These are phyloP conservation scores for Gonium pectorale DNA, from an alignment of 139 green algal genomes.

Conservation along the genomic window DNA sequence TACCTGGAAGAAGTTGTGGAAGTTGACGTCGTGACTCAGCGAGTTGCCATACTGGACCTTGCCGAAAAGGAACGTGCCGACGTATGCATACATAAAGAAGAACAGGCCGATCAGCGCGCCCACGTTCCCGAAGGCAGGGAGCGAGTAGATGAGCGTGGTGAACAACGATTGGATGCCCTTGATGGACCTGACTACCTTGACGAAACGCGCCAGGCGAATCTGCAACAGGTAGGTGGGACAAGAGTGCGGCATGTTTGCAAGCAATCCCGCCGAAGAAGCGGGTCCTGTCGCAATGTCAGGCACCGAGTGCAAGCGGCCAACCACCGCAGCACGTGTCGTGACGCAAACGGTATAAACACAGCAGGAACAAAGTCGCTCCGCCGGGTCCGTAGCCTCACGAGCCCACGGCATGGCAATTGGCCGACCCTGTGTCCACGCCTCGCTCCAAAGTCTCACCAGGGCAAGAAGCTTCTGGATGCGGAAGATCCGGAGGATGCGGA, in stretches of 20 bases:
- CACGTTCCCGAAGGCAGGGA: slow-evolving; percentile 87
- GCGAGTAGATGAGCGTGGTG: slow-evolving; percentile 78
- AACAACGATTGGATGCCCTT: slow-evolving; percentile 70
- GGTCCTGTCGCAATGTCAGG: too few species aligned
- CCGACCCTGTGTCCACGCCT: too few species aligned
- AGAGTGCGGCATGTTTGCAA: background rate
- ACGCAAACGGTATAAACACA: too few species aligned
- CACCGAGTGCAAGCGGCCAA: too few species aligned
- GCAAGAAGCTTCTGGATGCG: slow-evolving; percentile 69
- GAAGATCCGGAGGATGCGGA: slow-evolving; percentile 65
- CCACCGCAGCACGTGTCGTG: too few species aligned
- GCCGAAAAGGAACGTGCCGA: slow-evolving; percentile 79
- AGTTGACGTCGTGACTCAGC: slow-evolving; percentile 81
- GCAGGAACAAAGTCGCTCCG: too few species aligned
- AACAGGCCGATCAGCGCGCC: slow-evolving; percentile 79
- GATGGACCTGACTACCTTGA: slow-evolving; percentile 30
- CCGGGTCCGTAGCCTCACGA: too few species aligned
- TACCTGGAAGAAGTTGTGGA: slow-evolving; percentile 67
- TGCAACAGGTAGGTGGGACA: background rate
- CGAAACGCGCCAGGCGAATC: slow-evolving; percentile 24
- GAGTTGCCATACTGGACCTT: slow-evolving; percentile 38
- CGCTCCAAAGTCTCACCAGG: slow-evolving; percentile 50
- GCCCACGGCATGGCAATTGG: too few species aligned
- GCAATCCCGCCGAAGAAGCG: too few species aligned
- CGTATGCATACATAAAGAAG: slow-evolving; percentile 88